Evolutionary conservation across 2,329 filamentous ascomycete species (phyloP).

Genomic region (Teratosphaeria destructans): DNA sequence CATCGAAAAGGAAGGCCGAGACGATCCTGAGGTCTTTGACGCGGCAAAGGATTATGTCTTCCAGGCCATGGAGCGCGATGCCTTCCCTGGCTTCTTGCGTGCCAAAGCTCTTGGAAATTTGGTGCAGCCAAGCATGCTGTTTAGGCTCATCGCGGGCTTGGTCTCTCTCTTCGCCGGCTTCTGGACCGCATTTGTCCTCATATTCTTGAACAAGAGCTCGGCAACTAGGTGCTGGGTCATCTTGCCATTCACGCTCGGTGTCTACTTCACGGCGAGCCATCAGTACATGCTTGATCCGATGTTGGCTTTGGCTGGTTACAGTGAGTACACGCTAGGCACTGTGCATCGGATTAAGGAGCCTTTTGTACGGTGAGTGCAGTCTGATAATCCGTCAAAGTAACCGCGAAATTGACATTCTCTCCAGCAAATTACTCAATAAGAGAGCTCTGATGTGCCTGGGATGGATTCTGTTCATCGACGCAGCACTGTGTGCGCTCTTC

Average conservation of each 20-base stretch:
- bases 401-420: background rate
- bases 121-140: conserved; percentile 78
- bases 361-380: conserved; percentile 51
- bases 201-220: conserved; percentile 73
- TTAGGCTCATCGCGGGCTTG: conserved; percentile 75
- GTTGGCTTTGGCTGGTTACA: conserved; percentile 77
- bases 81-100: conserved; percentile 92
- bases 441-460: conserved; percentile 71
- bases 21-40: conserved; percentile 96
- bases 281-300: conserved; percentile 93
- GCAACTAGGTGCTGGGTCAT: conserved; percentile 77
- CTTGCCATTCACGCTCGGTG: conserved; percentile 80
- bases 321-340: conserved; percentile 93
- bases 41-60: conserved; percentile 98
- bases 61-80: conserved; percentile 98
- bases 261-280: conserved; percentile 82
- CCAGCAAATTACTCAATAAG: conserved; percentile 65
- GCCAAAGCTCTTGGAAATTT: conserved; percentile 94
- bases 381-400: background rate
- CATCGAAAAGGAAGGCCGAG: conserved; percentile 82
- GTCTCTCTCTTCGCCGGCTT: conserved; percentile 82
- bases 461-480: conserved; percentile 65
- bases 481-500: conserved; percentile 79
- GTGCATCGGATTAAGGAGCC: conserved; percentile 83
- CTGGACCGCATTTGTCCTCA: conserved; percentile 88